Conservation (phyloP, 768 basidiomycete species). For the Suillus fuscotomentosus region DNA sequence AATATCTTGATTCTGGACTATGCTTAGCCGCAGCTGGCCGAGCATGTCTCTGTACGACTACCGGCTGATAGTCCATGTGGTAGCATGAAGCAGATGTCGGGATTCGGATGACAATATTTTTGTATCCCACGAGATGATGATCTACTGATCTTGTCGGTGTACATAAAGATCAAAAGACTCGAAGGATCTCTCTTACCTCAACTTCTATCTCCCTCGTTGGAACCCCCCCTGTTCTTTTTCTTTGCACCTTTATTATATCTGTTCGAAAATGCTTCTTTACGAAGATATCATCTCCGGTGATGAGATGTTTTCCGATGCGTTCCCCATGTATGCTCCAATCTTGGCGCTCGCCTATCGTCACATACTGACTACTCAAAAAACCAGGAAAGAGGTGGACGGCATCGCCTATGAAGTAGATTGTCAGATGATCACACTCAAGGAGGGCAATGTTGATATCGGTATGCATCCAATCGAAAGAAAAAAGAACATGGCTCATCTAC, state of each 20-base stretch:
- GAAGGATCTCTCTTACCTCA: not conserved
- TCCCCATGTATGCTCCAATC: slow-evolving; percentile 62
- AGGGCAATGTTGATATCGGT: slow-evolving; percentile 91
- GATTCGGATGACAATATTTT: slow-evolving; percentile 19
- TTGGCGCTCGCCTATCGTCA: not conserved
- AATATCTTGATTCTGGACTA: slow-evolving; percentile 75
- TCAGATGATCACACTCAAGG: slow-evolving; percentile 61
- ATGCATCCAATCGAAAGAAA: slow-evolving; percentile 15
- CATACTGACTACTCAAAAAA: slow-evolving; percentile 7
- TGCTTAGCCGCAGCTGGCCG: slow-evolving; percentile 60
- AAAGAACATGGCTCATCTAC: not conserved
- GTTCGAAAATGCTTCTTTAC: slow-evolving; percentile 68
- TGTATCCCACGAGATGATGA: slow-evolving; percentile 14
- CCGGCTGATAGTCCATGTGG: slow-evolving; percentile 79
- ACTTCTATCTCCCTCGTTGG: not conserved
- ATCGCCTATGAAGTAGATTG: slow-evolving; percentile 90
- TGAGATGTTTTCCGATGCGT: slow-evolving; percentile 96
- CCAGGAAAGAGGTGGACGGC: slow-evolving; percentile 74
- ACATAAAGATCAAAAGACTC: slow-evolving; percentile 10
- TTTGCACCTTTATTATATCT: not conserved
- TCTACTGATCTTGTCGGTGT: slow-evolving; percentile 11
- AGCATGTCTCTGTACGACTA: slow-evolving; percentile 58
- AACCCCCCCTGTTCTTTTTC: slow-evolving; percentile 13
- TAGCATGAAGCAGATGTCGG: slow-evolving; percentile 11
- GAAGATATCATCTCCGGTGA: slow-evolving; percentile 70